A percentile compares a stretch with the other conserved stretches of the same genome.
These are phyloP conservation scores for Trametes hirsuta DNA, from an alignment of 1,284 basidiomycete genomes.

Conservation along the genomic window DNA sequence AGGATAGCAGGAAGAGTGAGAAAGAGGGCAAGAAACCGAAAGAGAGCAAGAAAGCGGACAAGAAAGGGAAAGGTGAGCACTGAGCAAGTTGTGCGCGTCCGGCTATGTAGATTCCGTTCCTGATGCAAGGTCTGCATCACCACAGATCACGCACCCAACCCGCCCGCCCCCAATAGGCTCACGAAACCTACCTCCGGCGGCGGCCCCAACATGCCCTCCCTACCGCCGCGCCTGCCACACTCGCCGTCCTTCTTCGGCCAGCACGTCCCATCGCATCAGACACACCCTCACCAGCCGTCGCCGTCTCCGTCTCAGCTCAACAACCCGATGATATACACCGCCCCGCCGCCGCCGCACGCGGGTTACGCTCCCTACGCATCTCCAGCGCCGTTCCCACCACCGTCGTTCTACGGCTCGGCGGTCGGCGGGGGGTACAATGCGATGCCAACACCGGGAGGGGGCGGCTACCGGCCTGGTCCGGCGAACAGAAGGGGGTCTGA, in stretches of 20 bases:
- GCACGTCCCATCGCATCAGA: conserved; percentile 31
- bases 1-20: conserved; percentile 35
- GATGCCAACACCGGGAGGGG: conserved; percentile 1
- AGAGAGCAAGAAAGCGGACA: conserved; percentile 27
- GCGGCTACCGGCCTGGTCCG: conserved; percentile 7
- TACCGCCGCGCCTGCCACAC: background rate
- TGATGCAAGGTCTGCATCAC: background rate
- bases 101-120: background rate
- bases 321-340: conserved; percentile 45
- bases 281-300: conserved; percentile 42
- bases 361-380: background rate
- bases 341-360: conserved; percentile 25
- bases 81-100: background rate
- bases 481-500: background rate
- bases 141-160: background rate
- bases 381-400: background rate
- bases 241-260: conserved; percentile 1
- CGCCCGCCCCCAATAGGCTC: conserved; percentile 11
- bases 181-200: conserved; percentile 7
- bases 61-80: conserved; percentile 1
- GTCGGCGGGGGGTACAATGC: conserved; percentile 2
- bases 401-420: conserved; percentile 9
- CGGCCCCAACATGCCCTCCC: background rate
- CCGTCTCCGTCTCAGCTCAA: conserved; percentile 50
- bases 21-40: conserved; percentile 27